phyloP scores from a whole-genome alignment of 495 filamentous ascomycete genomes.

The Penicillium riverlandense region DNA sequence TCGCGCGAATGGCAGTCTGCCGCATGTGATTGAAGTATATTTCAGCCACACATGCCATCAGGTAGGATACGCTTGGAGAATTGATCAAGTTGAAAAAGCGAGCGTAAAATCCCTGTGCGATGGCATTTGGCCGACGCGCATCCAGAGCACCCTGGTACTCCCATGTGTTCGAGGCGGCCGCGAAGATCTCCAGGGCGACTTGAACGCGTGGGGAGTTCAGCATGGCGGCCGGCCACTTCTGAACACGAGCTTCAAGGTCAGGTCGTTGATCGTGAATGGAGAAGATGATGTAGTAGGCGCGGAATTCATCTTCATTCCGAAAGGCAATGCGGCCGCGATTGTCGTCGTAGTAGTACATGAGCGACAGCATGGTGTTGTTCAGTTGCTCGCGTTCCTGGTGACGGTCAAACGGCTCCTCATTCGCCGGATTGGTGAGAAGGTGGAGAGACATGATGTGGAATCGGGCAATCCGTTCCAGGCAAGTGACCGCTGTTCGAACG shows the following conservation, averaged over 20 bases:
- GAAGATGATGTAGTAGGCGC: slow-evolving; percentile 82
- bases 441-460: slow-evolving; percentile 89
- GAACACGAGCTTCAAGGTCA: slow-evolving; percentile 66
- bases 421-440: slow-evolving; percentile 59
- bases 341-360: slow-evolving; percentile 85
- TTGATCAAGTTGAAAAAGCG: slow-evolving; percentile 72
- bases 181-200: slow-evolving; percentile 62
- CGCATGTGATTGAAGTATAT: slow-evolving; percentile 81
- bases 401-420: slow-evolving; percentile 68
- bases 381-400: slow-evolving; percentile 93
- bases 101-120: slow-evolving; percentile 56
- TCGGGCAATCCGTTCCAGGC: slow-evolving; percentile 82
- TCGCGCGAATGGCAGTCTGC: slow-evolving; percentile 63
- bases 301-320: slow-evolving; percentile 81
- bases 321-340: slow-evolving; percentile 46
- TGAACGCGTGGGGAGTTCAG: slow-evolving; percentile 50
- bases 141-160: slow-evolving; percentile 58
- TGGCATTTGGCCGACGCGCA: slow-evolving; percentile 44
- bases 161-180: slow-evolving; percentile 57
- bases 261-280: slow-evolving; percentile 65
- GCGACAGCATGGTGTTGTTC: slow-evolving; percentile 74
- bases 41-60: slow-evolving; percentile 91
- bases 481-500: slow-evolving; percentile 64
- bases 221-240: slow-evolving; percentile 58
- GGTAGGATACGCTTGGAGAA: slow-evolving; percentile 66